Conservation (phyloP, 306 rosid species). For the Quercus agrifolia region DNA sequence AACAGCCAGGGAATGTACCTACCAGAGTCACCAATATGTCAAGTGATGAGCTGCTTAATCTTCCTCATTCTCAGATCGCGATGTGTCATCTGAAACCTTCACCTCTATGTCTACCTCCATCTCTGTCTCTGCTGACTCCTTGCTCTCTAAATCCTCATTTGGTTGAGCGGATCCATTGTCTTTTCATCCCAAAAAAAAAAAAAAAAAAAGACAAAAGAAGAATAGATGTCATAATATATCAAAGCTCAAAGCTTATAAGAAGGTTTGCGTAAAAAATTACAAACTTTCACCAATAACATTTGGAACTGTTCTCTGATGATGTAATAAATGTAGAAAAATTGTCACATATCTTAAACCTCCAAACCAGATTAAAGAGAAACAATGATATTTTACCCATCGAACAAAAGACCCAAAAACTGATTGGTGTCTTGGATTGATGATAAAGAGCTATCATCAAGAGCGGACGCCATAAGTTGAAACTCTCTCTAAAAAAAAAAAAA, state of each 20-base stretch:
- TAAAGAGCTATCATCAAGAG: no score
- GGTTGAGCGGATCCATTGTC: slow-evolving; percentile 14
- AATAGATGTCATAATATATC: background rate
- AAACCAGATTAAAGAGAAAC: background rate
- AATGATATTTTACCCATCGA: no score
- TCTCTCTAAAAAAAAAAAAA: no score
- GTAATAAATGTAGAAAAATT: background rate
- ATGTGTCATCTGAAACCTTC: slow-evolving; percentile 42
- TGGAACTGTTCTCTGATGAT: background rate
- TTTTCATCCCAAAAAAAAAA: background rate
- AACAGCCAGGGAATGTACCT: slow-evolving; percentile 28
- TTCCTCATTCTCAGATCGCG: slow-evolving; percentile 54
- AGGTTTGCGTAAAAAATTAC: background rate
- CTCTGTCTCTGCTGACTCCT: slow-evolving; percentile 31
- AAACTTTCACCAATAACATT: background rate
- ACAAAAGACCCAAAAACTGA: no score
- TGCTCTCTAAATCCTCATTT: slow-evolving; percentile 37
- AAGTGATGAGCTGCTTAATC: slow-evolving; percentile 28
- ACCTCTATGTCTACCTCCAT: slow-evolving; percentile 48
- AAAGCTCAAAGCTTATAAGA: background rate
- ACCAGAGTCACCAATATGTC: slow-evolving; percentile 37
- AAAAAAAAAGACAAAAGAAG: background rate
- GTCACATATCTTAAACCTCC: background rate
- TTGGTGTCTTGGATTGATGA: no score
- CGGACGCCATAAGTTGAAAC: no score